A percentile compares a stretch with the other conserved stretches of the same genome.
phyloP scores from a whole-genome alignment of 176 grass and related monocot genomes.

The Stipa capillata region DNA sequence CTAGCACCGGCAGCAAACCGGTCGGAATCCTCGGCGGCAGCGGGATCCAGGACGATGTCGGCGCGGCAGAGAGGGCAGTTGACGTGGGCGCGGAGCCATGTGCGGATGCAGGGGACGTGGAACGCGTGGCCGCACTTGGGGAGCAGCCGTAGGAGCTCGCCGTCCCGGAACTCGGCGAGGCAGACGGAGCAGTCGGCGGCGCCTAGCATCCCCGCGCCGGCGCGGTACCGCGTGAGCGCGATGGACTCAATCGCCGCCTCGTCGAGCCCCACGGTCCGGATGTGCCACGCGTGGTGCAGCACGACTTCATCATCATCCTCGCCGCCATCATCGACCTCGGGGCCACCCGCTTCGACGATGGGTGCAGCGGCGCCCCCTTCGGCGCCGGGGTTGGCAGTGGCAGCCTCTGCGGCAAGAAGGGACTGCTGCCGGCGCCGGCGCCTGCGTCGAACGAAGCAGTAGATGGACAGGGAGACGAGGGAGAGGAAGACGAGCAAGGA shows the following conservation, averaged over 20 bases:
- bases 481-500: not conserved
- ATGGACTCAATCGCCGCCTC: constrained; percentile 55
- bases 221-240: constrained; percentile 37
- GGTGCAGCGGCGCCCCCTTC: not conserved
- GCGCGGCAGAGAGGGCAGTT: constrained; percentile 87
- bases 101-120: constrained; percentile 75
- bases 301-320: not conserved
- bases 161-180: constrained; percentile 71
- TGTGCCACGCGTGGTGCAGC: constrained; percentile 89
- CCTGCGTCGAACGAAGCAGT: constrained; percentile 6
- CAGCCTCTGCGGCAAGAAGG: not conserved
- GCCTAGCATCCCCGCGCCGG: constrained; percentile 18
- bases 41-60: constrained; percentile 30
- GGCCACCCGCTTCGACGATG: not conserved
- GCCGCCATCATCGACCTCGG: not conserved
- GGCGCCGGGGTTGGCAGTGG: not conserved
- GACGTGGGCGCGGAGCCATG: constrained; percentile 80
- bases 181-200: constrained; percentile 72
- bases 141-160: constrained; percentile 83
- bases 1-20: not conserved
- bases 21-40: not conserved
- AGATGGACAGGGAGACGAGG: not conserved
- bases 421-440: not conserved
- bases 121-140: constrained; percentile 87
- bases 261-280: constrained; percentile 77